Evolutionary conservation across 495 filamentous ascomycete genomes (phyloP).

Genomic region (Penicillium chermesinum): DNA sequence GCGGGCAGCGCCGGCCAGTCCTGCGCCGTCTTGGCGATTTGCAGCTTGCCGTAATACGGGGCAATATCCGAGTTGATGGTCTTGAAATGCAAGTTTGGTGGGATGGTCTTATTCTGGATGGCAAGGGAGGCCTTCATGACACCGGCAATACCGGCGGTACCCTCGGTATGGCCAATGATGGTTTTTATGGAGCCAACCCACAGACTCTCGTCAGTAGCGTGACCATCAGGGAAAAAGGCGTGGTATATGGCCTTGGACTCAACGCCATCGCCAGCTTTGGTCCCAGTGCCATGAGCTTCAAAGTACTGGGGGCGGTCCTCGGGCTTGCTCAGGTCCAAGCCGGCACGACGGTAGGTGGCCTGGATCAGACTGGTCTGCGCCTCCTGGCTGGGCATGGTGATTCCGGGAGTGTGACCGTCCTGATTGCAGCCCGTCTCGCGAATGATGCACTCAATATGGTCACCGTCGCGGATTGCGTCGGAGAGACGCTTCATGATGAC

Average conservation of each 20-base stretch:
- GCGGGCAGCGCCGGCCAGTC: too few relatives aligned
- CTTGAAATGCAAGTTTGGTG: constrained; percentile 50
- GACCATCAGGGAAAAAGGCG: background rate
- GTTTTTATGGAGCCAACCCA: constrained; percentile 48
- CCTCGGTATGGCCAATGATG: constrained; percentile 48
- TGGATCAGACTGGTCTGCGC: constrained; percentile 33
- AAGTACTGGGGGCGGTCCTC: constrained; percentile 34
- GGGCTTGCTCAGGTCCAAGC: constrained; percentile 23
- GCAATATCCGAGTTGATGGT: constrained; percentile 38
- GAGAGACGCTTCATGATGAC: constrained; percentile 37
- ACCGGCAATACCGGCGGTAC: constrained; percentile 51
- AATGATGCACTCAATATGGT: constrained; percentile 37
- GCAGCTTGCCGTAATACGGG: too few relatives aligned
- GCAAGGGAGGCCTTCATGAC: constrained; percentile 49
- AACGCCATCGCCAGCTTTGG: constrained; percentile 39
- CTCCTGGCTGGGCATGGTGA: constrained; percentile 31
- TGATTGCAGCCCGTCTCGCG: constrained; percentile 32
- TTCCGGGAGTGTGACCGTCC: constrained; percentile 33
- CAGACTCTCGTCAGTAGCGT: constrained; percentile 7
- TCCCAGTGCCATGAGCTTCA: constrained; percentile 30
- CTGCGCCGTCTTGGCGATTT: too few relatives aligned
- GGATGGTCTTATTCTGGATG: constrained; percentile 42
- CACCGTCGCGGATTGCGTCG: constrained; percentile 29
- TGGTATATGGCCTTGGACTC: background rate
- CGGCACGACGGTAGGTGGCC: constrained; percentile 27